Conservation (phyloP, 148 eudicot species). For the Rhododendron vialii region DNA sequence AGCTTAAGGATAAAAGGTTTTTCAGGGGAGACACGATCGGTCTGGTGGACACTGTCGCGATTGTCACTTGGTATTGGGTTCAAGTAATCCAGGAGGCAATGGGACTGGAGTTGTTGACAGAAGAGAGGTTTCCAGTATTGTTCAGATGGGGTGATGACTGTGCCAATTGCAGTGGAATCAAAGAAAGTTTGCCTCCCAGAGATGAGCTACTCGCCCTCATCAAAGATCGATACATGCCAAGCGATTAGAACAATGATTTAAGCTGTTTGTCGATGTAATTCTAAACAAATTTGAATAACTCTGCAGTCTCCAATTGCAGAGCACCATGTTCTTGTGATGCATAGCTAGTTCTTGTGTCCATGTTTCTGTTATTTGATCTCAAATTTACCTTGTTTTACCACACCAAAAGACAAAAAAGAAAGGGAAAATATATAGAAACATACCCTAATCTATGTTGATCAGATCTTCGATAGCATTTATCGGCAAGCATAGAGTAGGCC, state of each 20-base stretch:
- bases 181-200: not conserved
- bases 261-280: not conserved
- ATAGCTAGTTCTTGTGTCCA: not conserved
- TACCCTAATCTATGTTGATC: not conserved
- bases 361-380: not conserved
- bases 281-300: not conserved
- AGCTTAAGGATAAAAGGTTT: slow-evolving; percentile 39
- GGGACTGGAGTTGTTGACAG: slow-evolving; percentile 26
- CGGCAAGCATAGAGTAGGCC: not conserved
- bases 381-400: not conserved
- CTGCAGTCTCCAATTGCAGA: not conserved
- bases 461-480: not conserved
- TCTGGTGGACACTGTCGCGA: slow-evolving; percentile 37
- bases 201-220: not conserved
- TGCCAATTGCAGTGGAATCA: not conserved
- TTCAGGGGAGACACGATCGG: slow-evolving; percentile 44
- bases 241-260: not conserved
- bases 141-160: not conserved
- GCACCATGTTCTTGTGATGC: not conserved
- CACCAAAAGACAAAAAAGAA: not conserved
- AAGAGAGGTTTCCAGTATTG: slow-evolving; percentile 33
- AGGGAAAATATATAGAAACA: not conserved
- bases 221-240: not conserved
- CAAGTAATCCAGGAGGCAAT: slow-evolving; percentile 19
- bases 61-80: slow-evolving; percentile 35